Evolutionary conservation across 768 basidiomycete species (phyloP).

Genomic region (Calocera cornea): DNA sequence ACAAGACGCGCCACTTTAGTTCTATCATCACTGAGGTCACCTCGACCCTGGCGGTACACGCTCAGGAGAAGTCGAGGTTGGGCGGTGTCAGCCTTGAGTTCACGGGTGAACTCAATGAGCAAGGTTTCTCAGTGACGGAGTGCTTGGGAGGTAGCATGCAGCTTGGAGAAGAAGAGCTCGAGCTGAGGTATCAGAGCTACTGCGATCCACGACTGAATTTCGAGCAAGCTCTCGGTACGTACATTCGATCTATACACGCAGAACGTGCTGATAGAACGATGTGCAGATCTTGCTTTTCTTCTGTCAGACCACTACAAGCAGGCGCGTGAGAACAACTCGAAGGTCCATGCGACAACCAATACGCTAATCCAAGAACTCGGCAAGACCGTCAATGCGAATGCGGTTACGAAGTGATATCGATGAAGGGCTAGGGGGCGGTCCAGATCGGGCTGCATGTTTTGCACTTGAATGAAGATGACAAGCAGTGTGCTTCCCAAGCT

Average conservation of each 20-base stretch:
- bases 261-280: neutral
- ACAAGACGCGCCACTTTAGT: constrained; percentile 84
- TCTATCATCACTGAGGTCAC: constrained; percentile 82
- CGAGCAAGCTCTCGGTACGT: constrained; percentile 81
- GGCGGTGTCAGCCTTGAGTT: constrained; percentile 79
- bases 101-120: constrained; percentile 79
- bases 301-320: constrained; percentile 70
- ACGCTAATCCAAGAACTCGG: neutral
- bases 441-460: neutral
- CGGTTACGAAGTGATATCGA: neutral
- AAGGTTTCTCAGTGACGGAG: constrained; percentile 92
- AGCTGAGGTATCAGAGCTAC: constrained; percentile 85
- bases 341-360: neutral
- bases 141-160: constrained; percentile 96
- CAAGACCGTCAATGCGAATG: neutral
- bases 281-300: constrained; percentile 67
- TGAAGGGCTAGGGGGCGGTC: neutral
- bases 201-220: constrained; percentile 92
- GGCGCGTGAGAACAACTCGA: constrained; percentile 27
- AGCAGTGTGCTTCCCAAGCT: no score
- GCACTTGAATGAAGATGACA: no score
- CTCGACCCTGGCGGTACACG: constrained; percentile 68
- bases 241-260: neutral
- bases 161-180: constrained; percentile 73
- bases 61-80: constrained; percentile 53